These are phyloP conservation scores for Cubamyces lactineus DNA, from an alignment of 768 basidiomycete genomes.

Conservation along the genomic window DNA sequence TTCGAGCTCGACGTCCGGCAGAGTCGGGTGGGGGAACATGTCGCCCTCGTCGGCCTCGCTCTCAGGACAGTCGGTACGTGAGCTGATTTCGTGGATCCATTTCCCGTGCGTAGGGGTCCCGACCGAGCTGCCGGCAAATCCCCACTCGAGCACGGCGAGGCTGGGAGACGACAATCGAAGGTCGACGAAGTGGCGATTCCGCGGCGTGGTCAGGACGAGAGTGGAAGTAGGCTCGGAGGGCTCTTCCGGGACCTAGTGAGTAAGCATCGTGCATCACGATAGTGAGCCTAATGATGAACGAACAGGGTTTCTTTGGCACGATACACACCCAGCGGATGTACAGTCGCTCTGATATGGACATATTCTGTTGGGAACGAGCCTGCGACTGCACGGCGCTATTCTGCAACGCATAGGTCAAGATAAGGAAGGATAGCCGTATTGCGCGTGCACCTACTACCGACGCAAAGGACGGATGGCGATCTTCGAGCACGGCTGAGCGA, in stretches of 20 bases:
- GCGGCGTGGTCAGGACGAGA: slow-evolving; percentile 23
- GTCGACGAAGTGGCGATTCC: slow-evolving; percentile 19
- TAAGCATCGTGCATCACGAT: background rate
- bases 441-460: no score
- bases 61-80: slow-evolving; percentile 19
- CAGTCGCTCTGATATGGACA: slow-evolving; percentile 20
- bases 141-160: slow-evolving; percentile 18
- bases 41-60: slow-evolving; percentile 23
- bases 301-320: background rate
- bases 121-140: slow-evolving; percentile 15
- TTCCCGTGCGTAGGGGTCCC: slow-evolving; percentile 18
- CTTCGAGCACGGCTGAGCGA: background rate
- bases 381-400: no score
- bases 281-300: background rate
- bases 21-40: slow-evolving; percentile 18
- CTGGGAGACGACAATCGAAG: slow-evolving; percentile 13
- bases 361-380: no score
- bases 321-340: slow-evolving; percentile 21
- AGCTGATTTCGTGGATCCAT: slow-evolving; percentile 26
- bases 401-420: no score
- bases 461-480: no score
- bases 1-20: slow-evolving; percentile 18
- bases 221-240: slow-evolving; percentile 25
- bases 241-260: slow-evolving; percentile 12
- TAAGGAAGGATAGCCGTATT: no score